These are phyloP conservation scores for Datisca glomerata DNA, from an alignment of 306 rosid species.

Conservation along the genomic window DNA sequence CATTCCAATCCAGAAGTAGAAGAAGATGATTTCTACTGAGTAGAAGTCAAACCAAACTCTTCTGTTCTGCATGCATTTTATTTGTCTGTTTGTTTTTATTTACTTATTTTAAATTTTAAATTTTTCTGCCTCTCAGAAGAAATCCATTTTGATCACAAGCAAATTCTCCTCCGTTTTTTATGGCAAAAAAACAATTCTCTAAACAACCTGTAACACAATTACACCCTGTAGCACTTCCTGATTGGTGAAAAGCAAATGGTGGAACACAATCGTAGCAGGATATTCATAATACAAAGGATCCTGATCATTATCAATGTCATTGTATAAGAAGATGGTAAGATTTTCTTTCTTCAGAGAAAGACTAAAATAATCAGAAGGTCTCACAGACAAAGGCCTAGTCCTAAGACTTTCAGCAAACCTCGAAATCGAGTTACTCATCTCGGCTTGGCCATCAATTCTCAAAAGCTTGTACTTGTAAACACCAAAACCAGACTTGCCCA, in stretches of 20 bases:
- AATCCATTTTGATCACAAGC: constrained; percentile 53
- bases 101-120: too few relatives aligned
- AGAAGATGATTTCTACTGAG: too few relatives aligned
- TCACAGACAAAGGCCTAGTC: constrained; percentile 30
- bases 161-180: constrained; percentile 71
- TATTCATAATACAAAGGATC: constrained; percentile 66
- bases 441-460: constrained; percentile 74
- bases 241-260: constrained; percentile 46
- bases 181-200: constrained; percentile 59
- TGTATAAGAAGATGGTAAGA: constrained; percentile 43
- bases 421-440: constrained; percentile 67
- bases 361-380: constrained; percentile 49
- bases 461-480: constrained; percentile 69
- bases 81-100: too few relatives aligned
- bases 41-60: too few relatives aligned
- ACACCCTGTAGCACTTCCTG: constrained; percentile 50
- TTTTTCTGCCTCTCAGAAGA: constrained; percentile 79
- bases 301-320: constrained; percentile 54
- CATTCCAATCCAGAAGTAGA: too few relatives aligned
- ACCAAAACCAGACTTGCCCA: constrained; percentile 91
- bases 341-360: constrained; percentile 47
- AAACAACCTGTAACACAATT: constrained; percentile 43
- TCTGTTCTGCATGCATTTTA: too few relatives aligned
- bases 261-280: constrained; percentile 45
- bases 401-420: constrained; percentile 48